A percentile compares a stretch with the other conserved stretches of the same genome.
Conservation (phyloP, 495 filamentous ascomycete species). For the Parachaetomium inaequale region DNA sequence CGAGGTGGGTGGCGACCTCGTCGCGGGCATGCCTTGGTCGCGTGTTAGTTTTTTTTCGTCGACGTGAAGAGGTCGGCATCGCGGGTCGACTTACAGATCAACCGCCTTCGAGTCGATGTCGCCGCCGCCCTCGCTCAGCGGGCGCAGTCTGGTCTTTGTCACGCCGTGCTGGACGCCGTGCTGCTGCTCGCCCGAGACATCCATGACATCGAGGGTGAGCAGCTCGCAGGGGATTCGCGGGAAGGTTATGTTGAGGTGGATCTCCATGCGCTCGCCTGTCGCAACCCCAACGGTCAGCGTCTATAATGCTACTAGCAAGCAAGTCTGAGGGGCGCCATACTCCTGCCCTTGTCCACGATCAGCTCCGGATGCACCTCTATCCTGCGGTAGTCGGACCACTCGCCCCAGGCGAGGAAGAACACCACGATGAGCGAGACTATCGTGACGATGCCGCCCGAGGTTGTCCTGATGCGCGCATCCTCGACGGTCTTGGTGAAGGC, state of each 20-base stretch:
- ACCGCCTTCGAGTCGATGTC: conserved; percentile 71
- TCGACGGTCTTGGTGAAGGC: conserved; percentile 99
- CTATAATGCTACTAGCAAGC: neutral
- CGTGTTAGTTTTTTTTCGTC: neutral
- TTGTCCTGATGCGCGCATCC: conserved; percentile 96
- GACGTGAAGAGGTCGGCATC: neutral
- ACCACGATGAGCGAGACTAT: conserved; percentile 84
- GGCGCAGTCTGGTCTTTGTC: conserved; percentile 75
- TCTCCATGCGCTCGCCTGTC: conserved; percentile 93
- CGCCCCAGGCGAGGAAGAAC: conserved; percentile 84
- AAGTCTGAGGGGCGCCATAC: conserved; percentile 40
- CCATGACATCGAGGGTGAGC: conserved; percentile 96
- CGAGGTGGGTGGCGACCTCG: conserved; percentile 74
- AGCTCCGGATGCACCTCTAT: conserved; percentile 86
- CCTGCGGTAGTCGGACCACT: conserved; percentile 90
- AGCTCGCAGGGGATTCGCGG: conserved; percentile 92
- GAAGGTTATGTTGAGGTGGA: conserved; percentile 96
- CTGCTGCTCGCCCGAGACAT: conserved; percentile 95
- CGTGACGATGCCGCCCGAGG: conserved; percentile 91
- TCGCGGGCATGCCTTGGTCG: conserved; percentile 52
- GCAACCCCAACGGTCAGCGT: conserved; percentile 15
- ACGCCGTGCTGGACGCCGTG: conserved; percentile 89
- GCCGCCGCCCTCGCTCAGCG: conserved; percentile 68
- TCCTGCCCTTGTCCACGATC: conserved; percentile 93
- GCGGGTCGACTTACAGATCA: conserved; percentile 57